Percentiles rank a stretch among this genome's conserved stretches.
These are phyloP conservation scores for Metschnikowia dekortorum DNA, from an alignment of 805 yeast genomes.

Conservation along the genomic window DNA sequence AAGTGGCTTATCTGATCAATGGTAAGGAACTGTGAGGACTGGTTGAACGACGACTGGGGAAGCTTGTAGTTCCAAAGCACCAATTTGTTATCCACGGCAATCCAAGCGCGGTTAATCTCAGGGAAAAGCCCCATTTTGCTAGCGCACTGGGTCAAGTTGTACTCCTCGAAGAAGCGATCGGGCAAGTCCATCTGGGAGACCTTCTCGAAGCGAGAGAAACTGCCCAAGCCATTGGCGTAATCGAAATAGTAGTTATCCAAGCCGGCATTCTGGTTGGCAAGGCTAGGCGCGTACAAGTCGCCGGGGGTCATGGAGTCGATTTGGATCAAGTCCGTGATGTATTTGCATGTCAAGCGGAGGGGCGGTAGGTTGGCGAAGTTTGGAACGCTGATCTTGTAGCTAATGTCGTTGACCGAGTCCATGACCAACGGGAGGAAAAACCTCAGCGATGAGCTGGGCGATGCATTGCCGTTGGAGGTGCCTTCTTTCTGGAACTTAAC, in stretches of 20 bases:
- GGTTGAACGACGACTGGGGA: slow-evolving; percentile 43
- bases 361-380: slow-evolving; percentile 51
- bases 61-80: slow-evolving; percentile 79
- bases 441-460: slow-evolving; percentile 21
- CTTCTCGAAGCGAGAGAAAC: slow-evolving; percentile 74
- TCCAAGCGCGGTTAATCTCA: slow-evolving; percentile 80
- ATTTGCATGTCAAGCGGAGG: slow-evolving; percentile 57
- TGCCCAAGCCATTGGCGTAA: slow-evolving; percentile 40
- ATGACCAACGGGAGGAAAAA: slow-evolving; percentile 31
- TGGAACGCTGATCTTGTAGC: slow-evolving; percentile 43
- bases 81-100: slow-evolving; percentile 74
- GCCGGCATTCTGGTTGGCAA: slow-evolving; percentile 45
- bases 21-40: slow-evolving; percentile 57
- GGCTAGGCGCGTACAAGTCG: slow-evolving; percentile 51
- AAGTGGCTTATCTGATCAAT: slow-evolving; percentile 80
- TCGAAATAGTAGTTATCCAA: slow-evolving; percentile 65
- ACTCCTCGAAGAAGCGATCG: slow-evolving; percentile 71
- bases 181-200: slow-evolving; percentile 69
- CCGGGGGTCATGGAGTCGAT: slow-evolving; percentile 56
- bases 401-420: slow-evolving; percentile 37
- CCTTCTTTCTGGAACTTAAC: slow-evolving; percentile 30
- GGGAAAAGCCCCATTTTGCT: slow-evolving; percentile 82
- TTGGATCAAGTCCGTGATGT: slow-evolving; percentile 53
- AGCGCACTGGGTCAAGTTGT: slow-evolving; percentile 58
- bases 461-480: slow-evolving; percentile 16